A percentile compares a stretch with the other conserved stretches of the same genome.
Conservation (phyloP, 192 early-diverging fungal species). For the Coemansia sp. region DNA sequence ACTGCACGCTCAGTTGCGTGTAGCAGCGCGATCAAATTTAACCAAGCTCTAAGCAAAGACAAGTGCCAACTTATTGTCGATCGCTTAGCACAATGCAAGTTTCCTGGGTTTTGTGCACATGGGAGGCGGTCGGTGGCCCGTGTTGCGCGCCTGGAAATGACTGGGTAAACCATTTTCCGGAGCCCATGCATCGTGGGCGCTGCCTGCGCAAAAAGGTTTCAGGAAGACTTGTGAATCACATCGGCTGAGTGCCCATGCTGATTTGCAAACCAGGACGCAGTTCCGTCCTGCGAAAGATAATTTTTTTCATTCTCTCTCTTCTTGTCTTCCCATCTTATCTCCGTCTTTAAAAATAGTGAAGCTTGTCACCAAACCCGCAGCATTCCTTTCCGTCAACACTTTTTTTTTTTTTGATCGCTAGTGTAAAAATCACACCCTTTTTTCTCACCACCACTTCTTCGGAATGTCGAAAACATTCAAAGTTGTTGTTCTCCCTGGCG, state of each 20-base stretch:
- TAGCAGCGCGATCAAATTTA: slow-evolving; percentile 42
- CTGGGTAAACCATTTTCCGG: slow-evolving; percentile 9
- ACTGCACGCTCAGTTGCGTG: slow-evolving; percentile 41
- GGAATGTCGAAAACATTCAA: slow-evolving; percentile 53
- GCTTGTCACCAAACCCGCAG: neutral
- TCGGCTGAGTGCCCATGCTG: neutral
- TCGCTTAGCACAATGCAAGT: slow-evolving; percentile 31
- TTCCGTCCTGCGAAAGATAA: neutral
- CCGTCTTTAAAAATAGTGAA: neutral
- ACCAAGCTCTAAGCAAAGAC: slow-evolving; percentile 20
- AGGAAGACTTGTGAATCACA: neutral
- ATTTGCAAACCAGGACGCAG: neutral
- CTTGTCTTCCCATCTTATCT: neutral
- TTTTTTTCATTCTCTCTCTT: neutral
- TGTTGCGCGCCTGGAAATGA: neutral
- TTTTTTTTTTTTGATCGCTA: slow-evolving; percentile 9
- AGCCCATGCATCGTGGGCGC: neutral
- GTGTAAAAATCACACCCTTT: slow-evolving; percentile 1
- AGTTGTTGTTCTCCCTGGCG: slow-evolving; percentile 83
- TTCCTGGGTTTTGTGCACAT: slow-evolving; percentile 47
- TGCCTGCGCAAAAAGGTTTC: neutral
- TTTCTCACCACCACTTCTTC: neutral
- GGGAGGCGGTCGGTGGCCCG: slow-evolving; percentile 31
- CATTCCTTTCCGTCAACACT: slow-evolving; percentile 19
- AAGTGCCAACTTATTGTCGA: slow-evolving; percentile 29